Conservation (phyloP, 208 protist species). For the Wallacemonas sp. region DNA sequence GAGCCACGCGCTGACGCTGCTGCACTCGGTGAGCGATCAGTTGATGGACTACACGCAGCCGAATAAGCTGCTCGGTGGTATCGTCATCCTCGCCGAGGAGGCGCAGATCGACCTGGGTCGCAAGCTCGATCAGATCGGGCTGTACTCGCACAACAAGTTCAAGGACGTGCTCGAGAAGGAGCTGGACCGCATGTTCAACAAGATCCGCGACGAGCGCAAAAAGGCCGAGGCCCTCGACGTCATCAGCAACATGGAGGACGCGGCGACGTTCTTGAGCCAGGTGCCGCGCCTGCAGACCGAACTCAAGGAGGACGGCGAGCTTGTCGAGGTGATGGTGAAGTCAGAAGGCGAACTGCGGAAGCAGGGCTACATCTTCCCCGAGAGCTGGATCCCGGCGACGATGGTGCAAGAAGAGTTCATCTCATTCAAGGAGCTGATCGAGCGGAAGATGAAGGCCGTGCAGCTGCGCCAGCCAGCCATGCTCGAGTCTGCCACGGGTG, state of each 20-base stretch:
- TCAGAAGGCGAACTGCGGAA: slow-evolving; percentile 89
- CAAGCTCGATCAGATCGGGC: slow-evolving; percentile 80
- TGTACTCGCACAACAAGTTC: slow-evolving; percentile 81
- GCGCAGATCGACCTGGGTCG: slow-evolving; percentile 83
- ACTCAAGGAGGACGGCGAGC: slow-evolving; percentile 57
- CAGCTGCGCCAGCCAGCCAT: slow-evolving; percentile 74
- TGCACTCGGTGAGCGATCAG: slow-evolving; percentile 59
- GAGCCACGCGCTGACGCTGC: slow-evolving; percentile 60
- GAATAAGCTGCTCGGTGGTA: slow-evolving; percentile 81
- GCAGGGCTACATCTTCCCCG: slow-evolving; percentile 90
- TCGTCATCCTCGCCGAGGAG: slow-evolving; percentile 81
- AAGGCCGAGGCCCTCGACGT: slow-evolving; percentile 89
- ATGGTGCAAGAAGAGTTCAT: slow-evolving; percentile 92
- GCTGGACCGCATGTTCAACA: slow-evolving; percentile 50
- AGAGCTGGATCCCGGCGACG: slow-evolving; percentile 91
- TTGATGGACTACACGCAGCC: slow-evolving; percentile 91
- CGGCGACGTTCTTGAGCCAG: slow-evolving; percentile 66
- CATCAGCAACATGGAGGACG: slow-evolving; percentile 80
- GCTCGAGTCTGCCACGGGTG: slow-evolving; percentile 50
- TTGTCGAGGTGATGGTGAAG: slow-evolving; percentile 57
- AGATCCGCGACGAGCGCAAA: slow-evolving; percentile 54
- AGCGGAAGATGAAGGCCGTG: slow-evolving; percentile 88
- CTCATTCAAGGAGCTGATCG: slow-evolving; percentile 93
- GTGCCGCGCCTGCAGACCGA: slow-evolving; percentile 73
- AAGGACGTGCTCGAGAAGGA: slow-evolving; percentile 77